Evolutionary conservation across 139 green algal species (phyloP).

Genomic region (Closterium sp.): DNA sequence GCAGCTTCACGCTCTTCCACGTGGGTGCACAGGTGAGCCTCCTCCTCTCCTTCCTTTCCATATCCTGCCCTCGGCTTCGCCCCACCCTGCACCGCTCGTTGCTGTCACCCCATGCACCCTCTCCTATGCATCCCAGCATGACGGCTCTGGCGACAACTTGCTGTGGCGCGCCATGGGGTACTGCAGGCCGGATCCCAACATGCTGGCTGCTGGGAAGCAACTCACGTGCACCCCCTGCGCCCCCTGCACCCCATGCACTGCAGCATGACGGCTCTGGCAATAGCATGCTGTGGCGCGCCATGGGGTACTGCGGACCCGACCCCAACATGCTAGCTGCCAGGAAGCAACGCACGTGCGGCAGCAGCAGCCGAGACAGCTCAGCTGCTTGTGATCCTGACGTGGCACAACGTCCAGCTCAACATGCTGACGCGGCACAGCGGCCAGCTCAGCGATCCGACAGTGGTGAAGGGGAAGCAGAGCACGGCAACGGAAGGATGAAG

Average conservation of each 20-base stretch:
- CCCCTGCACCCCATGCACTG: neutral
- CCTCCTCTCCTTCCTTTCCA: too few species aligned
- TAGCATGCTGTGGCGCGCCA: neutral
- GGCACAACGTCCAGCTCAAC: neutral
- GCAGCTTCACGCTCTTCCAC: neutral
- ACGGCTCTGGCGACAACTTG: neutral
- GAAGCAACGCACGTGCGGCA: neutral
- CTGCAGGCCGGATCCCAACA: neutral
- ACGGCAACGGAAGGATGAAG: neutral
- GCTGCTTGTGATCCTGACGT: neutral
- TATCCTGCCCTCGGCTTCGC: neutral
- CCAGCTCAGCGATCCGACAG: neutral
- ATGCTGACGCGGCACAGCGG: neutral
- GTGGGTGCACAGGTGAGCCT: neutral
- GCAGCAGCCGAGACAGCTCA: neutral
- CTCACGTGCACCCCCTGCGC: too few species aligned
- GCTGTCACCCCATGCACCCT: too few species aligned
- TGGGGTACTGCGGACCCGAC: slow-evolving; percentile 16
- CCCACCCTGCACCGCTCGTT: too few species aligned
- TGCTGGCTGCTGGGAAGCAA: neutral
- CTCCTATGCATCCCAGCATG: neutral
- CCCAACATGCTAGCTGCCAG: neutral
- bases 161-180: slow-evolving; percentile 18
- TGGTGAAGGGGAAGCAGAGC: neutral
- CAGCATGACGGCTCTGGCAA: neutral